Conservation (phyloP, 2,329 filamentous ascomycete genomes). For the Cytospora paraplurivora region DNA sequence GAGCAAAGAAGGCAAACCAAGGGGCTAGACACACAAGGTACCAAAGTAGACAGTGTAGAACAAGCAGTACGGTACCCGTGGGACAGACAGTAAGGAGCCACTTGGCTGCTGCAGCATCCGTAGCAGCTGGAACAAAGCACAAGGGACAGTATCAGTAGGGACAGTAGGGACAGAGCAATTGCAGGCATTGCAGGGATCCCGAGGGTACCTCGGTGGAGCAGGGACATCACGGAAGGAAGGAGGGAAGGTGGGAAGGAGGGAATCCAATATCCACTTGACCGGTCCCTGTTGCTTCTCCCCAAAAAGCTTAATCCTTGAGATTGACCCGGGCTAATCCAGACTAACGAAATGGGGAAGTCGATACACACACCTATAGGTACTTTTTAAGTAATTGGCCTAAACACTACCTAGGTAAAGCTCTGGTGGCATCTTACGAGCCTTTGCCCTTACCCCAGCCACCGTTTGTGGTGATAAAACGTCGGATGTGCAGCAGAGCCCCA, state of each 20-base stretch:
- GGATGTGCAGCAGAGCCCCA: no score
- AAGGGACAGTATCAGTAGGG: no score
- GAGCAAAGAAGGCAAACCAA: neutral
- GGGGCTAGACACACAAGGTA: no score
- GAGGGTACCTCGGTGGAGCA: no score
- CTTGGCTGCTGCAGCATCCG: neutral
- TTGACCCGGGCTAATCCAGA: neutral
- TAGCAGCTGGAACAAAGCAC: neutral
- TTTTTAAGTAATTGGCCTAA: no score
- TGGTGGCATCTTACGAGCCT: no score
- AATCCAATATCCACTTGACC: neutral
- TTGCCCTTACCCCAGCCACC: no score
- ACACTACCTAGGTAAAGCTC: no score
- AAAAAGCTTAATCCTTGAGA: neutral
- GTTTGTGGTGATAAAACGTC: no score
- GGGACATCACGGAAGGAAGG: neutral
- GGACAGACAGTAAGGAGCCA: neutral
- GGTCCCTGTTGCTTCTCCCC: neutral
- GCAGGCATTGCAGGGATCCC: no score
- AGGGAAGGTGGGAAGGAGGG: neutral
- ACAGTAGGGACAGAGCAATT: no score
- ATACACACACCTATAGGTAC: no score
- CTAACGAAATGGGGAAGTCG: neutral
- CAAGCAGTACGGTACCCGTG: neutral
- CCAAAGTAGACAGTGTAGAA: neutral